Evolutionary conservation across 2,329 filamentous ascomycete species (phyloP), one percentile per base, ranked within the genome.

Genomic region (Hymenoscyphus fraxineus): DNA sequence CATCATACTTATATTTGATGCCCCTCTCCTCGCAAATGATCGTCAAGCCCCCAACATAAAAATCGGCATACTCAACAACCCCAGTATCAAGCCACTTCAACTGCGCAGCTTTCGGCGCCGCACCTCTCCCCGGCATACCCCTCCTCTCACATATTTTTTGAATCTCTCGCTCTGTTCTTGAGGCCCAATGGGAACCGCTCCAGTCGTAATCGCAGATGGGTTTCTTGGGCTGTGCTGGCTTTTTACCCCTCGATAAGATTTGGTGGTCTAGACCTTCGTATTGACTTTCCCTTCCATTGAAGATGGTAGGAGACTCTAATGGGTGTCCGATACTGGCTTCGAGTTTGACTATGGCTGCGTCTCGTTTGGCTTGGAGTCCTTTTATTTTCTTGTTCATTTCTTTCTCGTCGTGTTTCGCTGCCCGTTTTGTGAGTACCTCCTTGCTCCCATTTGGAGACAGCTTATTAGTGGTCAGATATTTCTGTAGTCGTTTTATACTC

Each of bases 71-170:
- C 9, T 65, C 65, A 35, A 70, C 35, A 16, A 22, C 35, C 12
- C 65, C 67, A 2, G 65, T 70, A 19, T 69, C 67, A 56, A 70
- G 64, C 65, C 67, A 70, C 38, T 70, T 70, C n/a, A 68, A 6
- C 63, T 66, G 63, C 2, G 64, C 59, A 62, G 68, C 66, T 55
- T 67, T 69, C 5, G 68, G 59, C 1, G 44, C 59, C 31, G 22
- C 22, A 5, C 65, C 68, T 35, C 12, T n/a, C 1, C 63, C 65
- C 3, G 62, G 64, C 68, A 68, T 69, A 13, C 58, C 66, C 32
- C 65, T 62, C 7, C 65, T 41, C 1, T 1, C 1, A 58, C 65
- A 69, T 4, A 70, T 69, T 9, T 67, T 64, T 0, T 1, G 7
- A 16, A 72, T 38, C 22, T 72, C 61, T 2, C 62, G 51, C 39